Evolutionary conservation across 805 yeast species (phyloP), one percentile per base, ranked within the genome.

Genomic region (Starmerella apis): DNA sequence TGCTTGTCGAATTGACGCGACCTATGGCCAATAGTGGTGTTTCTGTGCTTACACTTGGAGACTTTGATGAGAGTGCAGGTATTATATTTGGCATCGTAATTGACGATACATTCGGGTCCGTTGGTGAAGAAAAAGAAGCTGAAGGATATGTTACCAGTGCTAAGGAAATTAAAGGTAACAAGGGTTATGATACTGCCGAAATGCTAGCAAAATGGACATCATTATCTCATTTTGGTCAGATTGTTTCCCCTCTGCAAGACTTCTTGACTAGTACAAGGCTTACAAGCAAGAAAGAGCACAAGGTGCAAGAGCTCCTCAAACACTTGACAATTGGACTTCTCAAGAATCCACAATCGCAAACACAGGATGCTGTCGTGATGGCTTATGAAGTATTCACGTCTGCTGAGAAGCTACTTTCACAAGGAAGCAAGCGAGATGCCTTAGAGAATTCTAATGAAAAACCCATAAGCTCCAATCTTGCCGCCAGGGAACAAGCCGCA

Each of bases 91-190:
- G 77, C 20, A 71, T 86, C 14, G 72, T 88, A 20, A 90, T 90
- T 95, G 95, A 87, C 61, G 96, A 90, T 61, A 75, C 80, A 3
- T 88, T 92, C 65, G 98, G 98, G 22, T 76, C 81, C 9, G 84
- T 95, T 3, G 94, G 95, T 31, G 83, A 82, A 61, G 97, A 92
- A 61, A 90, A 92, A 63, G 97, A 92, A 56, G 88, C 92, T 4
- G 96, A 87, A 54, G 95, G 87, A 18, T 90, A 92, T 61, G 77
- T 76, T 47, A 80, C 85, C 27, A 79, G 81, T 54, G 84, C 87
- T 79, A 84, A 83, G 59, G 98, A 90, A 69, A 90, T 92, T 31
- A 88, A 86, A 63, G 81, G 79, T 56, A 86, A 85, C 61, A 86
- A 86, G 67, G 82, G 95, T 70, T 83, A 70, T 62, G 97, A 92